phyloP scores from a whole-genome alignment of 768 basidiomycete species.

The Filobasidium floriforme region DNA sequence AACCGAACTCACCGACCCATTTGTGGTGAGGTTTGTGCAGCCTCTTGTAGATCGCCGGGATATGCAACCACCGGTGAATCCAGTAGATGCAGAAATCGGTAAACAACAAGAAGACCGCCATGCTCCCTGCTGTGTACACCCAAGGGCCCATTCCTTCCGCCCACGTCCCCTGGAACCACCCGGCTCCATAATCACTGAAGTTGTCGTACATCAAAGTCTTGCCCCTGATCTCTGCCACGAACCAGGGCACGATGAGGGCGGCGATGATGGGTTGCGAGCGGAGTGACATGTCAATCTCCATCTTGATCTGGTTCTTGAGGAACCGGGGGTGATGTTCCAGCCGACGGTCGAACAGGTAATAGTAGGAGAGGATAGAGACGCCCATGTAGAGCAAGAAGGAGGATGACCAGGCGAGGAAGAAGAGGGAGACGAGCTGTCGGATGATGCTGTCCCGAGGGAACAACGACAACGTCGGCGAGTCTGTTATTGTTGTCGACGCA shows the following conservation, averaged over 20 bases:
- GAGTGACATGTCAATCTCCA: slow-evolving; percentile 68
- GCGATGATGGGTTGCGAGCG: slow-evolving; percentile 75
- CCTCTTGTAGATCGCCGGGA: slow-evolving; percentile 75
- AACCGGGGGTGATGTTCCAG: slow-evolving; percentile 94
- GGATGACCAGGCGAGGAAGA: slow-evolving; percentile 65
- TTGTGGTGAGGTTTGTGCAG: slow-evolving; percentile 98
- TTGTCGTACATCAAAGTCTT: slow-evolving; percentile 70
- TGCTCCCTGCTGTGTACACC: slow-evolving; percentile 28
- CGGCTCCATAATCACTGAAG: slow-evolving; percentile 65
- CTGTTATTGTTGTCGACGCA: not conserved
- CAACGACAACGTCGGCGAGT: slow-evolving; percentile 21
- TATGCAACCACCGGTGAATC: slow-evolving; percentile 85
- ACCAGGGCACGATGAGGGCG: slow-evolving; percentile 83
- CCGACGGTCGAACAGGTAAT: slow-evolving; percentile 81
- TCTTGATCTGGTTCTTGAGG: slow-evolving; percentile 67
- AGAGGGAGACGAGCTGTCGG: slow-evolving; percentile 68
- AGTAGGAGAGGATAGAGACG: slow-evolving; percentile 76
- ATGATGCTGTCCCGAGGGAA: slow-evolving; percentile 64
- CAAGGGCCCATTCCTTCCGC: slow-evolving; percentile 37
- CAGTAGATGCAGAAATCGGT: slow-evolving; percentile 95
- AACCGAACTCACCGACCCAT: slow-evolving; percentile 72
- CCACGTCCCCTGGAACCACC: slow-evolving; percentile 49
- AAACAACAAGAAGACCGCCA: slow-evolving; percentile 59
- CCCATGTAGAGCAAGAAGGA: slow-evolving; percentile 80
- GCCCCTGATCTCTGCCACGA: slow-evolving; percentile 83